A percentile compares a stretch with the other conserved stretches of the same genome.
Evolutionary conservation across 1,284 basidiomycete genomes (phyloP).

Genomic region (Puccinia novopanici): DNA sequence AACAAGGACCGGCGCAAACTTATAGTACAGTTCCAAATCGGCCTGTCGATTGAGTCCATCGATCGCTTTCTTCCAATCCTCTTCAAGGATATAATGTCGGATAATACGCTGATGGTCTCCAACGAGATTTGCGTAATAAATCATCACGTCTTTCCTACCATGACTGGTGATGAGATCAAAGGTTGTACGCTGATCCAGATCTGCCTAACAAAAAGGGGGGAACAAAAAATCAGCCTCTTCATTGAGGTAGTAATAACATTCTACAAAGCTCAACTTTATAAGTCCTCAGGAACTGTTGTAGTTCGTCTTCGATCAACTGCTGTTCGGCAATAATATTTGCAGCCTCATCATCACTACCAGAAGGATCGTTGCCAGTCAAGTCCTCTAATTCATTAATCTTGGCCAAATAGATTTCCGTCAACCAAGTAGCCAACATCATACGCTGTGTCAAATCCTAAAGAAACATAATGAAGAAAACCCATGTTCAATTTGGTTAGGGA

Average conservation of each 20-base stretch:
- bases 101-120: slow-evolving; percentile 82
- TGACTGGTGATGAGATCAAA: slow-evolving; percentile 92
- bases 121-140: slow-evolving; percentile 81
- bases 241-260: neutral
- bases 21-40: slow-evolving; percentile 82
- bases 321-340: slow-evolving; percentile 82
- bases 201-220: slow-evolving; percentile 63
- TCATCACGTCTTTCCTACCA: slow-evolving; percentile 85
- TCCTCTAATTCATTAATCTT: slow-evolving; percentile 97
- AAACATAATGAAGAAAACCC: neutral
- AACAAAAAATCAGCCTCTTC: no score
- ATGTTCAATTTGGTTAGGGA: neutral
- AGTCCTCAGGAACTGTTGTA: slow-evolving; percentile 85
- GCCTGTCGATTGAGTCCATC: slow-evolving; percentile 72
- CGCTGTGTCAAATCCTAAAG: slow-evolving; percentile 82
- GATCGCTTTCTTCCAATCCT: slow-evolving; percentile 87
- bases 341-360: slow-evolving; percentile 68
- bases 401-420: slow-evolving; percentile 93
- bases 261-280: slow-evolving; percentile 69
- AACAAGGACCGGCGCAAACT: slow-evolving; percentile 84
- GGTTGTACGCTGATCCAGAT: slow-evolving; percentile 79
- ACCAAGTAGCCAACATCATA: slow-evolving; percentile 98
- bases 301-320: slow-evolving; percentile 83
- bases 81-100: slow-evolving; percentile 88
- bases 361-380: slow-evolving; percentile 59